These are phyloP conservation scores for Russula sp. DNA, from an alignment of 768 basidiomycete species.

Conservation along the genomic window DNA sequence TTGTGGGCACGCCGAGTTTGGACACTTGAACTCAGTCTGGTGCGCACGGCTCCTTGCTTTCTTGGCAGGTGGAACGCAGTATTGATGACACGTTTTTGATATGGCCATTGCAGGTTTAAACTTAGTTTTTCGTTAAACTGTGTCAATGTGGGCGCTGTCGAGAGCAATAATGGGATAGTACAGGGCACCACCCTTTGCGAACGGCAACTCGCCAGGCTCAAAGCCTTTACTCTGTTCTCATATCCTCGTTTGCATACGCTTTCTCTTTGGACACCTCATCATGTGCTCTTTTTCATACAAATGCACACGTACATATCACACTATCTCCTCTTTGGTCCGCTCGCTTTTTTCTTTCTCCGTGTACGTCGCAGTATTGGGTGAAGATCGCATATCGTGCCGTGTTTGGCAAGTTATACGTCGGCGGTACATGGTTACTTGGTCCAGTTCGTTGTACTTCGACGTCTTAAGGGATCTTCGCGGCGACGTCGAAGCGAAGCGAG, in stretches of 20 bases:
- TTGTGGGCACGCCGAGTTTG: conserved; percentile 97
- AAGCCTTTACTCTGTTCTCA: not conserved
- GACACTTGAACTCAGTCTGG: conserved; percentile 95
- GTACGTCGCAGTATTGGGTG: conserved; percentile 13
- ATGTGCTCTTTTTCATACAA: not conserved
- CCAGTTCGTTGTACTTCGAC: not conserved
- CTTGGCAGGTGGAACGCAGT: not conserved
- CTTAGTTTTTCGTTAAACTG: not conserved
- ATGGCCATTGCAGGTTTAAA: conserved; percentile 15
- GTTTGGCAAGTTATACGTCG: conserved; percentile 8
- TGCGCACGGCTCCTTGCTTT: conserved; percentile 31
- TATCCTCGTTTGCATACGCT: not conserved
- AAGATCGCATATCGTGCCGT: not conserved
- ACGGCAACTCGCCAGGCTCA: not conserved
- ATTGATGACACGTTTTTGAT: not conserved
- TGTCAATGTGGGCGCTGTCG: not conserved
- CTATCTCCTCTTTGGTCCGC: not conserved
- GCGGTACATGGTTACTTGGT: not conserved
- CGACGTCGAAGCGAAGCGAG: conserved; percentile 14
- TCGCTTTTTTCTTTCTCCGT: conserved; percentile 3
- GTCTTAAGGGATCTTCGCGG: conserved; percentile 7
- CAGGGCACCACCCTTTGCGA: not conserved
- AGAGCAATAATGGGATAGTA: not conserved
- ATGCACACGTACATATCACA: conserved; percentile 5
- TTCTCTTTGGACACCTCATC: conserved; percentile 3